Evolutionary conservation across 768 basidiomycete species (phyloP), one percentile per base, ranked within the genome.

Genomic region (Neoboletus brunneissimus): DNA sequence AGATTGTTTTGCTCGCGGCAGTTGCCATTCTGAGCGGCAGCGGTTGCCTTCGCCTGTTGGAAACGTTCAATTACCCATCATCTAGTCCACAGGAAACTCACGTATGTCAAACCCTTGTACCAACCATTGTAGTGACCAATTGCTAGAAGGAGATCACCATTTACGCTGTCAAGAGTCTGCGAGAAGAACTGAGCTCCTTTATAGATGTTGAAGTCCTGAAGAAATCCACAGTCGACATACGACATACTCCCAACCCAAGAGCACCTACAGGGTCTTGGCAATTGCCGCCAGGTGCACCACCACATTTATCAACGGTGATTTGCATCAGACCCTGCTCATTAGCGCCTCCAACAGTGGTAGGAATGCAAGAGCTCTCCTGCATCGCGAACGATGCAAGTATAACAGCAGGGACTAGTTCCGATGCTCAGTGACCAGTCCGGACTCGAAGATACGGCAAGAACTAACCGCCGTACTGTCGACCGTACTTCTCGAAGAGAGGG

Each of bases 271-370:
- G 62, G 53, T 79, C 75, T 60, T 71, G 66, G 72, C 77, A 80
- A 60, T 78, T 71, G 23, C 72, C 74, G 22, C 67, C 62, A 3
- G 78, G 77, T 1, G 85, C 84, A 54, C 74, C 81, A 44, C 66
- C 78, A 63, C 91, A 94, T 71, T 93, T 94, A 59, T 90, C 89
- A 40, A 71, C 65, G 18, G 88, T 88, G 59, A 94, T 77, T 70
- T 94, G 91, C 91, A 94, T 94, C 51, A 94, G 73, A 32, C 91
- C 92, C 65, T 90, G 87, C 70, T 94, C 92, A 43, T 91, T 89
- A 22, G 77, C 89, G 16, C 86, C 87, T 50, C 92, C 92, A 44
- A 84, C 76, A 7, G 80, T 81, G 16, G 72, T 55, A 2, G 85
- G 79, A 61, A 87, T 85, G 77, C 93, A 96, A 38, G 76, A 76